Base-by-base conservation (phyloP, 306 rosid genomes). In the Begonia masoniana region DNA sequence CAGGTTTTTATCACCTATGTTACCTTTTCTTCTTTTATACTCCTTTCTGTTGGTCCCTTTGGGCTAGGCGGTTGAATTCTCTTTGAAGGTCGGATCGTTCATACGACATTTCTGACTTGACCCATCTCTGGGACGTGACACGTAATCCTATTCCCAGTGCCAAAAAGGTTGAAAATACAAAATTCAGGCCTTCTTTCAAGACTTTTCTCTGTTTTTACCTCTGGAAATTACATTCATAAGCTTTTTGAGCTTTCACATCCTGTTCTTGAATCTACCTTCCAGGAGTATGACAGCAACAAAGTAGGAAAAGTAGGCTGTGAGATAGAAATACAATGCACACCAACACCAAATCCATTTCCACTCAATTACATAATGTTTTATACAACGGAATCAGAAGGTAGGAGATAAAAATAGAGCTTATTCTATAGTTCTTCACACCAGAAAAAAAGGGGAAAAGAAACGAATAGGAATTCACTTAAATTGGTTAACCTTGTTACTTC, bases 381-480 rank as follows among this genome's bases (percentile, higher is more conserved):
- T 86, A 87, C 96, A 86, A 72, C 80, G 68, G 77, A 71, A 81
- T 71, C 60, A 16, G 46, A 55, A 57, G 65, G 55, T 68, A 45
- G 49, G 15, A 45, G 15, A 45, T 52, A 48, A 52, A 59, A 52
- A 41, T 54, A 61, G 14, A 50, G 45, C 66, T 75, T 45, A 79
- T 72, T 83, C 89, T 83, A 87, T 92, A 65, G 77, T 72, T 85
- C 59, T 79, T 87, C 89, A 83, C 87, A 79, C 95, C 78, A 74
- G 59, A 65, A 41, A 45, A 10, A 41, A 75, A 57, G 7, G 13
- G 35, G 35, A 23, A 53, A 24, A 35, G 26, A 53, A 53, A 42
- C 51, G 43, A 42, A 15, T 50, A 71, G 65, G 71, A 70, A 77
- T 64, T 81, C 74, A 71, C 51, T 66, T 70, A 70, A 71, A 67